Percentiles rank a stretch among this genome's conserved stretches.
These are phyloP conservation scores for Melaleuca quinquenervia DNA, from an alignment of 345 rosid species.

Conservation along the genomic window DNA sequence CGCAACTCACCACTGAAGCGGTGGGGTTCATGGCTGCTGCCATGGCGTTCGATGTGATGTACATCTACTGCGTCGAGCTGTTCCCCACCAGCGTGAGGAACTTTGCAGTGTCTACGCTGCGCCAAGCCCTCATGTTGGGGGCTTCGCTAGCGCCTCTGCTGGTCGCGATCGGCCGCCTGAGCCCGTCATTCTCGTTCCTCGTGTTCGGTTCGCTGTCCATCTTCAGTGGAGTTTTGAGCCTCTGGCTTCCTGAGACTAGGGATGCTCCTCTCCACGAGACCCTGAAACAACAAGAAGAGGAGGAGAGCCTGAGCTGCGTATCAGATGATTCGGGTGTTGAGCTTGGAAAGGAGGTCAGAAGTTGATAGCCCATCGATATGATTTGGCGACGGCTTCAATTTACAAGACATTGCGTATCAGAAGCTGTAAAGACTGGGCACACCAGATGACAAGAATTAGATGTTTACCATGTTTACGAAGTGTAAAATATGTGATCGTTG, in stretches of 20 bases:
- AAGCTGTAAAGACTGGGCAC: not conserved
- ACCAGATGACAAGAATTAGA: not conserved
- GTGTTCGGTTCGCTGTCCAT: slow-evolving; percentile 41
- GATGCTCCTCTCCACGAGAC: slow-evolving; percentile 64
- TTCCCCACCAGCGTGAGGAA: slow-evolving; percentile 72
- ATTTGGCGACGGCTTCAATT: not conserved
- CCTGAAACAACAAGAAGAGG: slow-evolving; percentile 36
- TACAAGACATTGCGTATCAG: not conserved
- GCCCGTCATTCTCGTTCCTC: slow-evolving; percentile 41
- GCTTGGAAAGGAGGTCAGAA: slow-evolving; percentile 4
- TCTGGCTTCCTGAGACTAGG: slow-evolving; percentile 54
- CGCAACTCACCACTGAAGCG: slow-evolving; percentile 37
- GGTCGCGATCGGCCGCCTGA: slow-evolving; percentile 46
- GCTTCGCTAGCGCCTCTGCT: slow-evolving; percentile 60
- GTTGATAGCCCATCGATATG: not conserved
- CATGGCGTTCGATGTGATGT: slow-evolving; percentile 40
- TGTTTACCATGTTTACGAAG: not conserved
- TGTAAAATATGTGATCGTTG: not conserved
- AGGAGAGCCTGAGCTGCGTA: slow-evolving; percentile 10
- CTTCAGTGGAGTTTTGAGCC: slow-evolving; percentile 40
- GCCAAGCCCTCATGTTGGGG: slow-evolving; percentile 62
- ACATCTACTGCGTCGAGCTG: slow-evolving; percentile 54
- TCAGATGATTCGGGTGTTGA: slow-evolving; percentile 1
- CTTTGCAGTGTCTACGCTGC: slow-evolving; percentile 42
- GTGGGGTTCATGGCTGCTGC: slow-evolving; percentile 69